Conservation (phyloP, 2,329 filamentous ascomycete genomes). For the Aspergillus tanneri region DNA sequence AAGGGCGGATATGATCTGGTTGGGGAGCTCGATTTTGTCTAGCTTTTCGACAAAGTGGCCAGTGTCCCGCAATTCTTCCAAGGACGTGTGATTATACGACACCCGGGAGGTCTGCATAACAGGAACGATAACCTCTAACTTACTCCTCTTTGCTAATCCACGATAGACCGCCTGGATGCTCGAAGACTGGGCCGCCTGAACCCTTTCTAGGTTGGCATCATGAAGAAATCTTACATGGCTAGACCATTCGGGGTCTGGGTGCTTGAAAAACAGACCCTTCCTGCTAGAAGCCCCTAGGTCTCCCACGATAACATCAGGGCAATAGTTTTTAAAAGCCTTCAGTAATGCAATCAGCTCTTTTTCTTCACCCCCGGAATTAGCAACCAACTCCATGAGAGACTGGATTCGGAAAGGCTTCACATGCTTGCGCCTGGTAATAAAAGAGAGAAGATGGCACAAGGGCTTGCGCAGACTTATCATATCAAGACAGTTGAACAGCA, state of each 20-base stretch:
- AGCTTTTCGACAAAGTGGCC: slow-evolving; percentile 68
- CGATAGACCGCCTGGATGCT: slow-evolving; percentile 65
- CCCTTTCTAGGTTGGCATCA: slow-evolving; percentile 50
- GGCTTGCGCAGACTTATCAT: slow-evolving; percentile 70
- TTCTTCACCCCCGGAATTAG: slow-evolving; percentile 62
- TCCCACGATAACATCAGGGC: slow-evolving; percentile 81
- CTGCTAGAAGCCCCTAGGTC: slow-evolving; percentile 53
- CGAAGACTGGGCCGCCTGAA: slow-evolving; percentile 46
- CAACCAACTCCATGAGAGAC: slow-evolving; percentile 57
- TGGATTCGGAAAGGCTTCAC: slow-evolving; percentile 83
- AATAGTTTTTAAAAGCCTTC: slow-evolving; percentile 85
- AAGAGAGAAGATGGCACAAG: slow-evolving; percentile 73
- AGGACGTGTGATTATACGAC: slow-evolving; percentile 55
- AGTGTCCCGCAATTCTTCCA: slow-evolving; percentile 76
- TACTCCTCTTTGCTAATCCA: slow-evolving; percentile 51
- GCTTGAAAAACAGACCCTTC: slow-evolving; percentile 49
- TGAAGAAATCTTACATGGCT: slow-evolving; percentile 67
- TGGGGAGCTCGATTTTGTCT: slow-evolving; percentile 77
- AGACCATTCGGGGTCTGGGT: slow-evolving; percentile 75
- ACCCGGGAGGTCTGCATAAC: slow-evolving; percentile 72
- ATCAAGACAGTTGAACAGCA: slow-evolving; percentile 79
- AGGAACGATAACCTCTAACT: slow-evolving; percentile 58
- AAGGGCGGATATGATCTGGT: slow-evolving; percentile 75
- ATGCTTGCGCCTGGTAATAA: slow-evolving; percentile 77
- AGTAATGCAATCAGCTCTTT: slow-evolving; percentile 71